phyloP scores from a whole-genome alignment of 768 basidiomycete genomes.

The Trametes coccinea region DNA sequence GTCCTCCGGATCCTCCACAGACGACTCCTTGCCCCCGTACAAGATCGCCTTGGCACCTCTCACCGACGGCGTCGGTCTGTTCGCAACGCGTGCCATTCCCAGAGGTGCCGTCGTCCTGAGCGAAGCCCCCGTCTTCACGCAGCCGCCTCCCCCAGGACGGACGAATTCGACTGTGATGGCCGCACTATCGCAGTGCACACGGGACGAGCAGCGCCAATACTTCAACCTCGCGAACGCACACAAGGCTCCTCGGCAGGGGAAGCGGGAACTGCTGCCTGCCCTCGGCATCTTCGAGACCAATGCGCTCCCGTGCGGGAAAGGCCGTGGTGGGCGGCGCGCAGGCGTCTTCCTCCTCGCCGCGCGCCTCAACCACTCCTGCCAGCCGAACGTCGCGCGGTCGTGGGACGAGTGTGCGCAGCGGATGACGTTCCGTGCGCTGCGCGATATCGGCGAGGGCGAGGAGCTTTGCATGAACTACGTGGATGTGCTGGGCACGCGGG shows the following conservation, averaged over 20 bases:
- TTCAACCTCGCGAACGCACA: conserved; percentile 30
- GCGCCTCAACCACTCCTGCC: conserved; percentile 35
- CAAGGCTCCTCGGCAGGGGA: conserved; percentile 9
- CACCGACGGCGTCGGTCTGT: conserved; percentile 30
- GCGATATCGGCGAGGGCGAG: conserved; percentile 30
- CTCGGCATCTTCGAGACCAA: conserved; percentile 34
- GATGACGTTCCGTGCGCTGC: conserved; percentile 31
- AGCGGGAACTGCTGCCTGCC: conserved; percentile 26
- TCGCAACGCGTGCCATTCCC: conserved; percentile 30
- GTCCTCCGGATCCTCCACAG: conserved; percentile 1
- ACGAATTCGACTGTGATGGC: conserved; percentile 28
- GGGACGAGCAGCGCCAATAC: conserved; percentile 31
- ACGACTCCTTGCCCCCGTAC: conserved; percentile 20
- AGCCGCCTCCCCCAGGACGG: conserved; percentile 8
- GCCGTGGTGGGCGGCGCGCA: conserved; percentile 3
- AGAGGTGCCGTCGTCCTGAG: conserved; percentile 28
- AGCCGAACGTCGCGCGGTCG: conserved; percentile 30
- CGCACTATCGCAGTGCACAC: conserved; percentile 25
- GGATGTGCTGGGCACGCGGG: conserved; percentile 21
- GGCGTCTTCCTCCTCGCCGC: conserved; percentile 33
- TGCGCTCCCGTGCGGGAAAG: conserved; percentile 26
- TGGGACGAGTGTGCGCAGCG: conserved; percentile 28
- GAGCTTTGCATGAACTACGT: conserved; percentile 34
- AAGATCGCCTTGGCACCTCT: conserved; percentile 10
- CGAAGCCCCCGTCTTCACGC: conserved; percentile 33